phyloP scores from a whole-genome alignment of 345 rosid genomes.

The Lepidium sativum region DNA sequence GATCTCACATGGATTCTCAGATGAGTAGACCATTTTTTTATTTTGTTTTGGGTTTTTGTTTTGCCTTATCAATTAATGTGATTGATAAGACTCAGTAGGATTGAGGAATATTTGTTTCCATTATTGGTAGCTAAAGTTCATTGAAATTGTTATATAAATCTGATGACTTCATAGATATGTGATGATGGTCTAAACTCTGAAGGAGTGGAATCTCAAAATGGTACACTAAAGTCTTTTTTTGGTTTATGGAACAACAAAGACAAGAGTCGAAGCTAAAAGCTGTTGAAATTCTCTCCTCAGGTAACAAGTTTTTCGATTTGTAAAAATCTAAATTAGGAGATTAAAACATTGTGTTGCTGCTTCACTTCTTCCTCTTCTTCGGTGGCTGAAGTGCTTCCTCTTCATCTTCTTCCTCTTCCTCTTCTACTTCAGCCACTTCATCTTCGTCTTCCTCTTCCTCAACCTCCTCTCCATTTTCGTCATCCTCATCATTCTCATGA shows the following conservation, averaged over 20 bases:
- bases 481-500: conserved; percentile 11
- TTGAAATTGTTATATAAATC: background rate
- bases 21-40: background rate
- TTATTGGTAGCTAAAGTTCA: background rate
- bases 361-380: conserved; percentile 91
- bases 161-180: background rate
- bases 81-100: background rate
- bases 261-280: background rate
- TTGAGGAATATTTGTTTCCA: background rate
- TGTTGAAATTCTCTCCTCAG: background rate
- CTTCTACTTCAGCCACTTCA: conserved; percentile 35
- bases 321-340: conserved; percentile 16
- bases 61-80: background rate
- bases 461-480: conserved; percentile 16
- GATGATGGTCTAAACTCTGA: background rate
- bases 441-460: conserved; percentile 23
- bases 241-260: conserved; percentile 12
- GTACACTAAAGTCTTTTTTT: background rate
- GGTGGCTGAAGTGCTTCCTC: conserved; percentile 89
- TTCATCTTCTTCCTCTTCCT: conserved; percentile 62
- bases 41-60: background rate
- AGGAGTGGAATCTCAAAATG: background rate
- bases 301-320: conserved; percentile 12
- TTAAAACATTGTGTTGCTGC: background rate
- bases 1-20: background rate